A percentile compares a stretch with the other conserved stretches of the same genome.
These are phyloP conservation scores for Boechera divaricarpa DNA, from an alignment of 345 rosid genomes.

Conservation along the genomic window DNA sequence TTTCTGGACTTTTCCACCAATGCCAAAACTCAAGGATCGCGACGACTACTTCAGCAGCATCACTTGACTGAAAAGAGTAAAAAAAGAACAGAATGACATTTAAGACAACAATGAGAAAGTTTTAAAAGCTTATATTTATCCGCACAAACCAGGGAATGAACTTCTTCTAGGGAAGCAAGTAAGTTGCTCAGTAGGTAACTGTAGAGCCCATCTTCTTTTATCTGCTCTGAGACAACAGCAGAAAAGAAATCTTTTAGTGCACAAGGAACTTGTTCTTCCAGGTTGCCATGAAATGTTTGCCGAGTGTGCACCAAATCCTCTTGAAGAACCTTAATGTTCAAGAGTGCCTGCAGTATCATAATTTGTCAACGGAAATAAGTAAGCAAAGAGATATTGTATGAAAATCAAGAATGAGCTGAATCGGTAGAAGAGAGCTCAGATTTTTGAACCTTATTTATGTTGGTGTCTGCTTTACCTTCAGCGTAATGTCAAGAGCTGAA, in stretches of 20 bases:
- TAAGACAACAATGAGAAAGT: background rate
- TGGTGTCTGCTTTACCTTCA: slow-evolving; percentile 30
- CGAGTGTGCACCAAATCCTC: slow-evolving; percentile 16
- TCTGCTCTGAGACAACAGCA: slow-evolving; percentile 15
- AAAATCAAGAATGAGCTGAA: slow-evolving; percentile 9
- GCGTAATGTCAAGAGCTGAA: slow-evolving; percentile 24
- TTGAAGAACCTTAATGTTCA: slow-evolving; percentile 23
- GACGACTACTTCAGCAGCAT: slow-evolving; percentile 25
- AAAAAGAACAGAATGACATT: slow-evolving; percentile 14
- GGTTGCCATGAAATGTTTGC: slow-evolving; percentile 7
- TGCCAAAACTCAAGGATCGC: slow-evolving; percentile 23
- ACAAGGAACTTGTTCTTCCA: slow-evolving; percentile 11
- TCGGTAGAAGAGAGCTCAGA: background rate
- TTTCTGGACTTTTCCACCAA: slow-evolving; percentile 30
- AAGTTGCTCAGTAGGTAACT: slow-evolving; percentile 2
- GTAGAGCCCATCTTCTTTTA: slow-evolving; percentile 18
- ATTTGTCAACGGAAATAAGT: background rate
- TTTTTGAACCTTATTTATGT: background rate
- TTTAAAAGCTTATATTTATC: background rate
- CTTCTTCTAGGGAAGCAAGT: slow-evolving; percentile 27
- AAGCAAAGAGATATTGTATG: background rate
- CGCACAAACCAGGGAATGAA: slow-evolving; percentile 20
- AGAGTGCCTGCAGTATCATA: slow-evolving; percentile 24
- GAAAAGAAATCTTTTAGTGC: slow-evolving; percentile 5
- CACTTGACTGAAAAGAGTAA: slow-evolving; percentile 25